A percentile compares a stretch with the other conserved stretches of the same genome.
phyloP scores from a whole-genome alignment of 192 early-diverging fungal species.

The Podila epicladia region DNA sequence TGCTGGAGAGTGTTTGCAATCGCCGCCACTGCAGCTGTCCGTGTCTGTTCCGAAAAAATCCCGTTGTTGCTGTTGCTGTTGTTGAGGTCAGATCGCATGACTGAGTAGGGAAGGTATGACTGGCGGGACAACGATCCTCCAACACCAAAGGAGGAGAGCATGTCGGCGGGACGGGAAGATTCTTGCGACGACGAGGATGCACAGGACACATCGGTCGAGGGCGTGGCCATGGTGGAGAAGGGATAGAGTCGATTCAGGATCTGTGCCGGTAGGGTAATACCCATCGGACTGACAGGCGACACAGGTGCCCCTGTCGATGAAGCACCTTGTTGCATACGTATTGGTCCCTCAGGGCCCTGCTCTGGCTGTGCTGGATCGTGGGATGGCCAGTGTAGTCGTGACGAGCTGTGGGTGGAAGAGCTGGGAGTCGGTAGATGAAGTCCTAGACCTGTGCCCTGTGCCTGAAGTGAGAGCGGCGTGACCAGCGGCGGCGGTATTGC shows the following conservation, averaged over 20 bases:
- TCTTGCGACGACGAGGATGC: neutral
- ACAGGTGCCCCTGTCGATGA: neutral
- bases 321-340: neutral
- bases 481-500: constrained; percentile 37
- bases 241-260: constrained; percentile 36
- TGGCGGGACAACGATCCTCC: neutral
- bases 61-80: neutral
- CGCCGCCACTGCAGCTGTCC: constrained; percentile 28
- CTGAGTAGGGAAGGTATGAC: neutral
- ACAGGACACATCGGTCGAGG: constrained; percentile 10
- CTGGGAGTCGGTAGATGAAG: constrained; percentile 21
- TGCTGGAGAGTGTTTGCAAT: constrained; percentile 22
- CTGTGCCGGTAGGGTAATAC: constrained; percentile 9
- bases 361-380: neutral
- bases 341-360: neutral
- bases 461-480: constrained; percentile 18
- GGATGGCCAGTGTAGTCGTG: constrained; percentile 7
- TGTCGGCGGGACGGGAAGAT: neutral
- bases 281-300: neutral
- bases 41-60: constrained; percentile 19
- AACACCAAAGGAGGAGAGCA: neutral
- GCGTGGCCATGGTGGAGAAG: constrained; percentile 7
- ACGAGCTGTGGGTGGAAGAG: constrained; percentile 17
- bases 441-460: constrained; percentile 5
- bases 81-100: neutral